These are phyloP conservation scores for Thozetella sp. DNA, from an alignment of 495 filamentous ascomycete genomes.

Conservation along the genomic window DNA sequence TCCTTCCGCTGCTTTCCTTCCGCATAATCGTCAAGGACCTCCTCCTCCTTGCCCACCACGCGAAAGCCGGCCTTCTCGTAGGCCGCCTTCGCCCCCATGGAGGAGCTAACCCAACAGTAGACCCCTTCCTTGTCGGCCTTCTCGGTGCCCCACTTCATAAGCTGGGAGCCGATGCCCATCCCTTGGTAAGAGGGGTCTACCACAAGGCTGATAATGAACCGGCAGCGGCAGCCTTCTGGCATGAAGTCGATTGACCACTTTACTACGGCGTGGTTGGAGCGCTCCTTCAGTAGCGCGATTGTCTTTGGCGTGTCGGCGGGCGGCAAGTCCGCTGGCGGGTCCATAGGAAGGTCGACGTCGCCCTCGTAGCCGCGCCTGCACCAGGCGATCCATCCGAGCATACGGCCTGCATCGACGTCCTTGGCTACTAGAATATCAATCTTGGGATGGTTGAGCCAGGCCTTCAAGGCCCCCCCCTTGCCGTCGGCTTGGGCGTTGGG, in stretches of 20 bases:
- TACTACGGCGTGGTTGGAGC: constrained; percentile 19
- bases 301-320: background rate
- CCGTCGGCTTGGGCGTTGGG: background rate
- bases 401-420: background rate
- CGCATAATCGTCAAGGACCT: constrained; percentile 29
- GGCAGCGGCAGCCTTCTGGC: constrained; percentile 17
- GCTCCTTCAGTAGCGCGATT: constrained; percentile 22
- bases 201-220: constrained; percentile 19
- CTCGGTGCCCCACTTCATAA: constrained; percentile 43
- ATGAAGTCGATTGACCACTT: constrained; percentile 21
- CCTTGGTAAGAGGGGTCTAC: constrained; percentile 22
- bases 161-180: constrained; percentile 39
- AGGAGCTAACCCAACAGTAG: constrained; percentile 28
- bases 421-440: background rate
- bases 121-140: constrained; percentile 39
- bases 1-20: constrained; percentile 11
- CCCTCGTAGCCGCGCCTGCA: background rate
- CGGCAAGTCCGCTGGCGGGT: background rate
- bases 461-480: background rate
- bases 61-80: constrained; percentile 27
- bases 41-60: constrained; percentile 14
- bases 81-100: constrained; percentile 19
- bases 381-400: background rate
- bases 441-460: background rate
- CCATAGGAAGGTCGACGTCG: background rate